phyloP scores from a whole-genome alignment of 257 asterid genomes.

The Rehmannia glutinosa region DNA sequence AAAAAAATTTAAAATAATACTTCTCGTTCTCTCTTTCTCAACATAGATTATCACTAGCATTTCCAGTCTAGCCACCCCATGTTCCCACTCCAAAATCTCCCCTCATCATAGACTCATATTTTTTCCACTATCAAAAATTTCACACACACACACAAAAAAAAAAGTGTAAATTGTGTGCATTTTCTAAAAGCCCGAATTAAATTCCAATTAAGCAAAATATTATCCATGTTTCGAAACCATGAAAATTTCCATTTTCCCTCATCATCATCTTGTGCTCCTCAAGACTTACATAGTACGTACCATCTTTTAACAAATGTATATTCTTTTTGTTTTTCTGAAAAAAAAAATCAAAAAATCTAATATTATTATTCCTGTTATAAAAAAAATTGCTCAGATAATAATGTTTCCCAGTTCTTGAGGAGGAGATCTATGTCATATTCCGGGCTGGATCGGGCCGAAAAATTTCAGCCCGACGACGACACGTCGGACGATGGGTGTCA shows the following conservation, averaged over 20 bases:
- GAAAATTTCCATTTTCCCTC: conserved; percentile 36
- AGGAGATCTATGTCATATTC: conserved; percentile 76
- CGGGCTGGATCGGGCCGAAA: conserved; percentile 55
- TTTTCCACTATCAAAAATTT: neutral
- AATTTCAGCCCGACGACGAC: conserved; percentile 48
- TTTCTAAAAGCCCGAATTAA: conserved; percentile 51
- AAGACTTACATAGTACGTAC: conserved; percentile 47
- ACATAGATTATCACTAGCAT: conserved; percentile 62
- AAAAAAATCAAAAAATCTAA: too few species aligned
- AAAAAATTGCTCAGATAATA: too few species aligned
- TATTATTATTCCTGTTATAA: too few species aligned
- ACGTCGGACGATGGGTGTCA: conserved; percentile 62
- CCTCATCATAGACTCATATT: neutral
- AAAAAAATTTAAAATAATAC: conserved; percentile 37
- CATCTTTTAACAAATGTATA: too few species aligned
- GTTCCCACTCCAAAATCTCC: conserved; percentile 30
- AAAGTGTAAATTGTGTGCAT: neutral
- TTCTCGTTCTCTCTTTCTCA: conserved; percentile 36
- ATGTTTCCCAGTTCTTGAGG: conserved; percentile 39
- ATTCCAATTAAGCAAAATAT: too few species aligned
- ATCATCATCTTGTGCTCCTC: conserved; percentile 40
- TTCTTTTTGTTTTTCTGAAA: too few species aligned
- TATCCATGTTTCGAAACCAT: conserved; percentile 47
- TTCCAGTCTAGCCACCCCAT: conserved; percentile 67
- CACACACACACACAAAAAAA: neutral